These are phyloP conservation scores for Erythrophleum ivorense DNA, from an alignment of 331 rosid genomes.

Conservation along the genomic window DNA sequence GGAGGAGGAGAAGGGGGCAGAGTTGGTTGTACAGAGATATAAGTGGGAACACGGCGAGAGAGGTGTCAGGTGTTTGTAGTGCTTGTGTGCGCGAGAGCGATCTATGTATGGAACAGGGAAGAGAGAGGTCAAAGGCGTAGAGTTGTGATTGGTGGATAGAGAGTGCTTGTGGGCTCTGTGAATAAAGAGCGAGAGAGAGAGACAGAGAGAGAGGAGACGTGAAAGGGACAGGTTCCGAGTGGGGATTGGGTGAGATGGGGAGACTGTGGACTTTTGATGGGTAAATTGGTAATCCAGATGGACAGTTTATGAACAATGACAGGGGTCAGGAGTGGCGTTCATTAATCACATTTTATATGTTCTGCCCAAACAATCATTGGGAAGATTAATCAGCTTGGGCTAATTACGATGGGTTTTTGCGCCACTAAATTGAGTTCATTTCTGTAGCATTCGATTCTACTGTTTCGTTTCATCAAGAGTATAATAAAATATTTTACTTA, in stretches of 20 bases:
- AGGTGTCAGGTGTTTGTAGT: conserved; percentile 39
- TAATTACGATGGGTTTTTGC: too few species aligned
- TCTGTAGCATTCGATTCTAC: too few species aligned
- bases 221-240: conserved; percentile 14
- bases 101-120: conserved; percentile 50
- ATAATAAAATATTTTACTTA: too few species aligned
- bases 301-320: neutral
- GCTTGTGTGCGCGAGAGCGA: conserved; percentile 46
- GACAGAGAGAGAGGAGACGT: conserved; percentile 8
- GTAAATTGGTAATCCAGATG: conserved; percentile 16
- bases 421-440: too few species aligned
- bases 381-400: too few species aligned
- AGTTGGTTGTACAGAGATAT: conserved; percentile 1
- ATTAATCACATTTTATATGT: too few species aligned
- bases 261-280: neutral
- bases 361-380: too few species aligned
- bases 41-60: conserved; percentile 19
- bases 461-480: too few species aligned
- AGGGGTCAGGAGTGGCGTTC: neutral
- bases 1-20: conserved; percentile 14
- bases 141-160: conserved; percentile 75
- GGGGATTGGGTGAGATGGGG: conserved; percentile 33
- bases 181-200: neutral
- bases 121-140: conserved; percentile 55
- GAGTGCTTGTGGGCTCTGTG: conserved; percentile 59